phyloP scores from a whole-genome alignment of 805 yeast species.

The Saccharomycopsis schoenii region DNA sequence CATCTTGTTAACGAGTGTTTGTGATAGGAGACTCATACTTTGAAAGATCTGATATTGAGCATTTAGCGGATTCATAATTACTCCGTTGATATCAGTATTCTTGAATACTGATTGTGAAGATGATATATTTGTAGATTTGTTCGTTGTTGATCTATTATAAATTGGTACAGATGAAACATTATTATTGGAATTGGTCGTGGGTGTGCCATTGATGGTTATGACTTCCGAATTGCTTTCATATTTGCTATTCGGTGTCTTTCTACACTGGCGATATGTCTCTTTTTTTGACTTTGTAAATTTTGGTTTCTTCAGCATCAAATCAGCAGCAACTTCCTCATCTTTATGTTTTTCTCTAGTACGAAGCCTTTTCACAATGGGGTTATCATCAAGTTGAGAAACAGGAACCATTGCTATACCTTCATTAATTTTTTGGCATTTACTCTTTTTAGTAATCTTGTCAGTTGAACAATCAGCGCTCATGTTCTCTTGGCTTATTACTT shows the following conservation, averaged over 20 bases:
- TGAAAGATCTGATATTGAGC: constrained; percentile 3
- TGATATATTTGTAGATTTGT: background rate
- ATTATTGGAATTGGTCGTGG: background rate
- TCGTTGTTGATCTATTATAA: background rate
- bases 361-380: background rate
- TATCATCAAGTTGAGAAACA: background rate
- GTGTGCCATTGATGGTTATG: background rate
- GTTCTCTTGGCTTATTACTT: background rate
- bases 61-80: background rate
- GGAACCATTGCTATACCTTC: background rate
- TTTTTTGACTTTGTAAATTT: background rate
- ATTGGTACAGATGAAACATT: background rate
- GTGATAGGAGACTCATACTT: background rate
- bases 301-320: background rate
- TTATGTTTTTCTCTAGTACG: background rate
- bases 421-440: background rate
- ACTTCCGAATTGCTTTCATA: background rate
- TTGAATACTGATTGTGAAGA: background rate
- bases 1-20: background rate
- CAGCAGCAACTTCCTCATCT: background rate
- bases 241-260: background rate
- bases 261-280: background rate
- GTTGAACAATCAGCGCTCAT: background rate
- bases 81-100: background rate
- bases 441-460: background rate